Conservation (phyloP, 2,329 filamentous ascomycete species). For the Macrophomina pseudophaseolina region DNA sequence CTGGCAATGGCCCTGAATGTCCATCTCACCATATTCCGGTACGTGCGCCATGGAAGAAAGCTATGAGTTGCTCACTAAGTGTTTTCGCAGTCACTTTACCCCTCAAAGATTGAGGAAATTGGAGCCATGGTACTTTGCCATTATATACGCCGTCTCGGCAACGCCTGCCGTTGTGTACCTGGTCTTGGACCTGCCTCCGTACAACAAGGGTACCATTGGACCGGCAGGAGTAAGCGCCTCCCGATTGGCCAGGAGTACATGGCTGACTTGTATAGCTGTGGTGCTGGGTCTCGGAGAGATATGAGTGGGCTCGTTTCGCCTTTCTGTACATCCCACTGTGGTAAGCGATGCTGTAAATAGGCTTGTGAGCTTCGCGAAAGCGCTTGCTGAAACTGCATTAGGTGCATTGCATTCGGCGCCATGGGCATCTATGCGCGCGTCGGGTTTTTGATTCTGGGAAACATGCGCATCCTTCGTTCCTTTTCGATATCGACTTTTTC, state of each 20-base stretch:
- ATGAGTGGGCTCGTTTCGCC: constrained; percentile 73
- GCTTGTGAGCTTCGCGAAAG: too few relatives aligned
- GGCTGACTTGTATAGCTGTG: constrained; percentile 59
- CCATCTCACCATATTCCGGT: constrained; percentile 75
- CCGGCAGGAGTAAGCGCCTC: constrained; percentile 62
- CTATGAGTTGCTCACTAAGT: not conserved
- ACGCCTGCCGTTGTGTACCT: constrained; percentile 71
- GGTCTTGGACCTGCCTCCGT: constrained; percentile 60
- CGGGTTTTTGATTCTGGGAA: too few relatives aligned
- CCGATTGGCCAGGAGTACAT: not conserved
- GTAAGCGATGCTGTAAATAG: constrained; percentile 45
- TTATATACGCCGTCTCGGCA: constrained; percentile 77
- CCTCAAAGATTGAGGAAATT: constrained; percentile 67
- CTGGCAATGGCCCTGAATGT: constrained; percentile 85
- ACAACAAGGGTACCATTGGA: constrained; percentile 69
- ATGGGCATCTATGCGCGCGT: constrained; percentile 65
- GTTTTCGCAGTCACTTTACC: constrained; percentile 61
- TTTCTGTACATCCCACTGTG: constrained; percentile 77
- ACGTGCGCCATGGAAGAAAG: not conserved
- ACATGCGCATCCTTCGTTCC: too few relatives aligned
- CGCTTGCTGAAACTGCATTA: constrained; percentile 22
- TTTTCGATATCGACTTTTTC: too few relatives aligned
- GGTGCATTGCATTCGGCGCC: constrained; percentile 63
- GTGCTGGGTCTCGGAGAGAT: constrained; percentile 77
- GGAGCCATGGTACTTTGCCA: constrained; percentile 71